Percentiles rank a stretch among this genome's conserved stretches.
Evolutionary conservation across 139 green algal species (phyloP).

Genomic region (Auxenochlorella pyrenoidosa): DNA sequence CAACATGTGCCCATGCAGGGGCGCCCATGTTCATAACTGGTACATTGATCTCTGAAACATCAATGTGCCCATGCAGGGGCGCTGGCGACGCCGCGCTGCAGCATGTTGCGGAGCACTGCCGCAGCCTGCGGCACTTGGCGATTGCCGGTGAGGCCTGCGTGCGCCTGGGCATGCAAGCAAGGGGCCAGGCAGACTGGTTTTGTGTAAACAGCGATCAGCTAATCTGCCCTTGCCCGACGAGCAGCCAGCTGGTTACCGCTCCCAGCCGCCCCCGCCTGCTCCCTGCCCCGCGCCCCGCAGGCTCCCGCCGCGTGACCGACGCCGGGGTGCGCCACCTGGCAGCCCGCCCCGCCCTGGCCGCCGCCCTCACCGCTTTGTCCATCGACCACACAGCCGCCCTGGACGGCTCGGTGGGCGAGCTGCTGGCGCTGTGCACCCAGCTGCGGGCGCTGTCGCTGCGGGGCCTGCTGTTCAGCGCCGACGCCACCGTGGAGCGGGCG

Average conservation of each 20-base stretch:
- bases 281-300: background rate
- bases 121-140: constrained; percentile 2
- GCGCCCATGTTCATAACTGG: too few species aligned
- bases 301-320: constrained; percentile 26
- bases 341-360: background rate
- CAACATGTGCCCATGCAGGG: too few species aligned
- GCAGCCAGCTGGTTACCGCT: background rate
- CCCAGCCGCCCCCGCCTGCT: background rate
- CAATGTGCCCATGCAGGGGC: background rate
- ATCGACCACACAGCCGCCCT: constrained; percentile 32
- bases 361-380: background rate
- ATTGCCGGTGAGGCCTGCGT: constrained; percentile 9
- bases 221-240: background rate
- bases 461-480: constrained; percentile 32
- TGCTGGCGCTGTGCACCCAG: constrained; percentile 7
- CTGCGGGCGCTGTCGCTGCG: constrained; percentile 31
- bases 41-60: too few species aligned
- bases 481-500: background rate
- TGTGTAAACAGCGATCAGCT: too few species aligned
- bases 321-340: constrained; percentile 8
- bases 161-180: too few species aligned
- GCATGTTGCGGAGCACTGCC: constrained; percentile 19
- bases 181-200: too few species aligned
- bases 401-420: constrained; percentile 1
- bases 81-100: constrained; percentile 15